Conservation (phyloP, 2,329 filamentous ascomycete genomes). For the Colletotrichum destructivum region DNA sequence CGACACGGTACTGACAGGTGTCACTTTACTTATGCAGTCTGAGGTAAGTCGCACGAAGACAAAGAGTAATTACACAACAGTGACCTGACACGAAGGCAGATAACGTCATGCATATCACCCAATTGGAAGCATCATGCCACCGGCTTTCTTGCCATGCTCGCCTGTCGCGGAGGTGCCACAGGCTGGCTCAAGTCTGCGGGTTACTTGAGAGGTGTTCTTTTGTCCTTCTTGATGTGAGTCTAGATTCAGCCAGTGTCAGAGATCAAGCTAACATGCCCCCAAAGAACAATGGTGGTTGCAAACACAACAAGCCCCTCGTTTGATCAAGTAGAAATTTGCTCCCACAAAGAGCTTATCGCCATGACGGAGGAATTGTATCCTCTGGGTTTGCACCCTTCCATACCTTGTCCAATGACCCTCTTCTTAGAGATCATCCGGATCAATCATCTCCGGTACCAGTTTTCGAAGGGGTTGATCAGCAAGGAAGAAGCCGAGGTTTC, state of each 20-base stretch:
- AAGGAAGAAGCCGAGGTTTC: constrained; percentile 29
- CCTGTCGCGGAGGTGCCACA: constrained; percentile 23
- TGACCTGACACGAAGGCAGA: constrained; percentile 11
- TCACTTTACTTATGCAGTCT: constrained; percentile 33
- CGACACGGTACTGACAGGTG: constrained; percentile 37
- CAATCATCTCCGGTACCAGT: constrained; percentile 52
- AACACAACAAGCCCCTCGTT: constrained; percentile 55
- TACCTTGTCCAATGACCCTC: constrained; percentile 50
- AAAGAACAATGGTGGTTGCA: constrained; percentile 51
- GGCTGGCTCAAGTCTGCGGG: constrained; percentile 19
- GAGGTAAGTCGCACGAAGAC: constrained; percentile 17
- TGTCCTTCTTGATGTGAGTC: constrained; percentile 31
- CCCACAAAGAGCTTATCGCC: constrained; percentile 48
- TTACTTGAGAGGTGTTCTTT: constrained; percentile 1
- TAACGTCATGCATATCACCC: constrained; percentile 34
- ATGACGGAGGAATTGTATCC: constrained; percentile 46
- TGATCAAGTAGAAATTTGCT: constrained; percentile 47
- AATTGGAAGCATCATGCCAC: constrained; percentile 40
- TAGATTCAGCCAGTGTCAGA: too few species aligned
- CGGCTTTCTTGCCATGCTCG: constrained; percentile 39
- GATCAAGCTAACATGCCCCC: background rate
- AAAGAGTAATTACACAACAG: background rate
- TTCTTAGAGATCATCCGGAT: constrained; percentile 54
- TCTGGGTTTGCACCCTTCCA: constrained; percentile 44
- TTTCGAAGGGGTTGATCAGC: constrained; percentile 29